Conservation (phyloP, 2,329 filamentous ascomycete genomes). For the Cercospora canescens region DNA sequence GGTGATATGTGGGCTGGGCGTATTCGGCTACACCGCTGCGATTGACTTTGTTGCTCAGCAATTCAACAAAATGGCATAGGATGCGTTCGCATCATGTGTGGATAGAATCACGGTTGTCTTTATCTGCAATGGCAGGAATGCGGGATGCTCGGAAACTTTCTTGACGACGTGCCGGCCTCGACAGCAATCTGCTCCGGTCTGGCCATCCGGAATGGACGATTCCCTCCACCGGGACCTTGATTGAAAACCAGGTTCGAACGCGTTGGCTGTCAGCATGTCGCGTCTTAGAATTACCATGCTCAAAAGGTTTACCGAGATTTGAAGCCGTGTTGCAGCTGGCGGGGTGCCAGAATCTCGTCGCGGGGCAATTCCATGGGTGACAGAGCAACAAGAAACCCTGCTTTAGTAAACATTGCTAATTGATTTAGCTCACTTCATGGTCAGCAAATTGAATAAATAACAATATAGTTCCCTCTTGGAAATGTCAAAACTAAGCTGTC, state of each 20-base stretch:
- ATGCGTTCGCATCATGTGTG: not conserved
- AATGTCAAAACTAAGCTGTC: not conserved
- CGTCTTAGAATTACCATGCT: not conserved
- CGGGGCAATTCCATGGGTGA: slow-evolving; percentile 21
- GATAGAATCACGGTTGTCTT: not conserved
- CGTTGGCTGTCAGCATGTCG: not conserved
- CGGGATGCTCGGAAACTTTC: not conserved
- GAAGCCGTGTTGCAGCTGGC: not conserved
- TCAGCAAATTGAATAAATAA: not conserved
- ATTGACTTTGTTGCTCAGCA: slow-evolving; percentile 43
- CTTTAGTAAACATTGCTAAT: slow-evolving; percentile 18
- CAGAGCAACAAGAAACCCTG: slow-evolving; percentile 15
- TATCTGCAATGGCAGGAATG: not conserved
- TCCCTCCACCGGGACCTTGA: not conserved
- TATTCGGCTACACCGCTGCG: slow-evolving; percentile 49
- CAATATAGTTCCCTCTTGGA: not conserved
- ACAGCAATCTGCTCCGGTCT: not conserved
- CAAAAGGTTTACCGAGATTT: not conserved
- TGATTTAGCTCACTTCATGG: not conserved
- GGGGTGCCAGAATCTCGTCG: not conserved
- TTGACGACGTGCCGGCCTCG: not conserved
- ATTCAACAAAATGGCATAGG: slow-evolving; percentile 14
- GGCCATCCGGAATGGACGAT: not conserved
- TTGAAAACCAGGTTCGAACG: not conserved
- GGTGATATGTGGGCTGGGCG: slow-evolving; percentile 67